These are phyloP conservation scores for Rhynchosporium graminicola DNA, from an alignment of 2,329 filamentous ascomycete species.

Conservation along the genomic window DNA sequence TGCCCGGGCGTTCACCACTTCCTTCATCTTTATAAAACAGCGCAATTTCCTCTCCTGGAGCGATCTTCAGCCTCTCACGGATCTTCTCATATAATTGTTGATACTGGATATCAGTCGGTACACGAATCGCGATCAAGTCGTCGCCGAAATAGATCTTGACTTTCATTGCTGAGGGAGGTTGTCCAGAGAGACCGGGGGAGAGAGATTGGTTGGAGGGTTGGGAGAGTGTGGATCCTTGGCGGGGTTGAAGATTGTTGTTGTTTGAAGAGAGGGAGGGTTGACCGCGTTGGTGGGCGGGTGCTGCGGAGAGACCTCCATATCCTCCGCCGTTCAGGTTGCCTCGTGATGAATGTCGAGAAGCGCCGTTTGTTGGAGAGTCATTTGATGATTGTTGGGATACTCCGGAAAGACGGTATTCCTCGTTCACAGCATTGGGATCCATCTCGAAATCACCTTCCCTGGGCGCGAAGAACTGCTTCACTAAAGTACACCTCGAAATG, in stretches of 20 bases:
- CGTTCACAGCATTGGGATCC: conserved; percentile 63
- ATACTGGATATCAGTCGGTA: conserved; percentile 78
- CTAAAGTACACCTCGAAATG: conserved; percentile 80
- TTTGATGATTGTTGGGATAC: conserved; percentile 67
- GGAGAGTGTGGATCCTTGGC: conserved; percentile 43
- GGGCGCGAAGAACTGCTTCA: conserved; percentile 88
- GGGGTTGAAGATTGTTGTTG: conserved; percentile 20
- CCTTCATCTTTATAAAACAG: conserved; percentile 84
- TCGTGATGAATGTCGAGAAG: conserved; percentile 65
- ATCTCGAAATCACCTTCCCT: conserved; percentile 92
- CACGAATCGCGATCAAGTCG: conserved; percentile 87
- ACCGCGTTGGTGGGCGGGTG: conserved; percentile 45
- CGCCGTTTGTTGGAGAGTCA: conserved; percentile 59
- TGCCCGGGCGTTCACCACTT: conserved; percentile 66
- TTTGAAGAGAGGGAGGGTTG: conserved; percentile 44
- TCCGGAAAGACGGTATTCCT: conserved; percentile 75
- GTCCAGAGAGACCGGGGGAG: conserved; percentile 49
- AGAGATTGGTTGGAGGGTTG: conserved; percentile 60
- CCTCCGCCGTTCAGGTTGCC: conserved; percentile 59
- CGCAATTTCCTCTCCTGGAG: conserved; percentile 66
- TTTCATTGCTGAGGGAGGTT: conserved; percentile 64
- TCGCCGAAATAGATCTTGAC: conserved; percentile 94
- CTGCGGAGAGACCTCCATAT: conserved; percentile 56
- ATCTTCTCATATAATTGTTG: conserved; percentile 81
- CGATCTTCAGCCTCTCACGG: conserved; percentile 77